These are phyloP conservation scores for Mycena pura DNA, from an alignment of 768 basidiomycete species.

Conservation along the genomic window DNA sequence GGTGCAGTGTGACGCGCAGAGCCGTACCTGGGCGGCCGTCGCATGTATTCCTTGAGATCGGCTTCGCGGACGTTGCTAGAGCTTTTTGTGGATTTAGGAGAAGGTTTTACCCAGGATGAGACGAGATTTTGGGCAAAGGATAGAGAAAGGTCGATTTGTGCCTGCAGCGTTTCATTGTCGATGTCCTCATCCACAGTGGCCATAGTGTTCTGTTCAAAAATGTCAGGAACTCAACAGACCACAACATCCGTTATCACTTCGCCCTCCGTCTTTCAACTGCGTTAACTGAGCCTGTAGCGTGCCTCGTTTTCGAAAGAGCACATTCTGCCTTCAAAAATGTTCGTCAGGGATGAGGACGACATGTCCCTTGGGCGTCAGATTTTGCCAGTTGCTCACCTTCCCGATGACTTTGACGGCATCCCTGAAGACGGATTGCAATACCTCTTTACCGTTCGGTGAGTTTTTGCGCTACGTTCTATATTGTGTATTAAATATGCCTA, in stretches of 20 bases:
- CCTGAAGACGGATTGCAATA: conserved; percentile 82
- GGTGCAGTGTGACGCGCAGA: background rate
- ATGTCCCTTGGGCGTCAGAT: conserved; percentile 70
- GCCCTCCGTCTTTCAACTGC: conserved; percentile 52
- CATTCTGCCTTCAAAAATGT: no score
- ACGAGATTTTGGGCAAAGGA: conserved; percentile 76
- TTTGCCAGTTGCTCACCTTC: conserved; percentile 82
- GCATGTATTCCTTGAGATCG: conserved; percentile 71
- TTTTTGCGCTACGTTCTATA: background rate
- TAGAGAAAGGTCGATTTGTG: conserved; percentile 84
- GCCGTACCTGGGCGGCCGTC: conserved; percentile 71
- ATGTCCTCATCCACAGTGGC: conserved; percentile 56
- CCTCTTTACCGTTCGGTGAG: conserved; percentile 80
- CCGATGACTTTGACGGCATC: conserved; percentile 66
- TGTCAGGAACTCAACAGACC: background rate
- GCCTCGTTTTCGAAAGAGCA: no score
- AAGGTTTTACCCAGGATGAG: conserved; percentile 77
- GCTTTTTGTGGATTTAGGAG: conserved; percentile 44
- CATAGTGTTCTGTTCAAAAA: background rate
- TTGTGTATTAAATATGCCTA: conserved; percentile 35
- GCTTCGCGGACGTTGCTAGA: conserved; percentile 50
- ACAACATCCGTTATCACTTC: conserved; percentile 1
- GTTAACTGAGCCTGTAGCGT: no score
- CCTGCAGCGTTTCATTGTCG: conserved; percentile 73
- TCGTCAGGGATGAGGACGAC: conserved; percentile 69